Conservation (phyloP, 2,329 filamentous ascomycete species). For the Teratosphaeria pseudoeucalypti region DNA sequence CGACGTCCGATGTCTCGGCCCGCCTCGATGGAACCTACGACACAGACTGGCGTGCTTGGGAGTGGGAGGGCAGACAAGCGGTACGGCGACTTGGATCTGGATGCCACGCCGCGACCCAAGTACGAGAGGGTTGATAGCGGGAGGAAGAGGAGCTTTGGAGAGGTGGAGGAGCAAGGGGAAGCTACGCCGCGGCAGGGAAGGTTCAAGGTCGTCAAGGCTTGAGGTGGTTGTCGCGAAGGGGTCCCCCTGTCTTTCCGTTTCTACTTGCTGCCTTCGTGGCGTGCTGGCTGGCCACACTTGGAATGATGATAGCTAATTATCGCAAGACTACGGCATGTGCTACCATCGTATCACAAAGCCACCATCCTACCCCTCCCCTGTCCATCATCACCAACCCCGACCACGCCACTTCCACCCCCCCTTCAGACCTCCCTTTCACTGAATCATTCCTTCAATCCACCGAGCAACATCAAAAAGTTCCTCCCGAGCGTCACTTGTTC, state of each 20-base stretch:
- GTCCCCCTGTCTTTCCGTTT: too few species aligned
- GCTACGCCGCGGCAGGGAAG: constrained; percentile 1
- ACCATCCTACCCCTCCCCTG: too few species aligned
- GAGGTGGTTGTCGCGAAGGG: neutral
- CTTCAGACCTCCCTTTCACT: too few species aligned
- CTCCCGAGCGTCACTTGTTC: too few species aligned
- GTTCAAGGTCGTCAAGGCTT: neutral
- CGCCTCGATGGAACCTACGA: constrained; percentile 10
- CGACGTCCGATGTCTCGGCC: neutral
- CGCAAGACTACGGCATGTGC: neutral
- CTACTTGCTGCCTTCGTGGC: too few species aligned
- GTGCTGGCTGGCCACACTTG: too few species aligned
- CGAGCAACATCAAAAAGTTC: too few species aligned
- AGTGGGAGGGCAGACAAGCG: neutral
- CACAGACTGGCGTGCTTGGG: neutral
- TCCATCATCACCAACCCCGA: too few species aligned
- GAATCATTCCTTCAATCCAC: too few species aligned
- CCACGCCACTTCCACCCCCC: too few species aligned
- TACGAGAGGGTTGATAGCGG: neutral
- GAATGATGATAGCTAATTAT: neutral
- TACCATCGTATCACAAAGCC: neutral
- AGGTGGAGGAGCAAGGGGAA: constrained; percentile 2
- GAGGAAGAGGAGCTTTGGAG: constrained; percentile 4
- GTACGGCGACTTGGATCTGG: neutral
- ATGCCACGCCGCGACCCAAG: constrained; percentile 5